These are phyloP conservation scores for Halophytophthora batemanensis DNA, from an alignment of 352 stramenopile species.

Conservation along the genomic window DNA sequence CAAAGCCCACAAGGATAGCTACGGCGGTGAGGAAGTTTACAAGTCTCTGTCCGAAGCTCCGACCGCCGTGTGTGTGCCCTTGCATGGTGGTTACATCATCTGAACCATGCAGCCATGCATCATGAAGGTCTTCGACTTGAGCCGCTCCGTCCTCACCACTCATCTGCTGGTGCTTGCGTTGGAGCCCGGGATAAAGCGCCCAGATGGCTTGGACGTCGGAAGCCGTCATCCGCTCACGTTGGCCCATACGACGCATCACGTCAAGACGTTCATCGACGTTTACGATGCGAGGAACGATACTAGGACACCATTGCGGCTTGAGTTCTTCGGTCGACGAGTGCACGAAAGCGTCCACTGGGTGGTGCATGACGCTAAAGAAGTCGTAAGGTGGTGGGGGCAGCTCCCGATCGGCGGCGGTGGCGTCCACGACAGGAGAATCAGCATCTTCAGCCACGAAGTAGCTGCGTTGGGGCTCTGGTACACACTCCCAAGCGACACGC, in stretches of 20 bases:
- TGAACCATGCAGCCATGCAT: constrained; percentile 59
- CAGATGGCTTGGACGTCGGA: constrained; percentile 78
- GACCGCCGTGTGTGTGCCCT: constrained; percentile 3
- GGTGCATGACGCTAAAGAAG: constrained; percentile 87
- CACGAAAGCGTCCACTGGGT: constrained; percentile 67
- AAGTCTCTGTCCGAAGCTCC: constrained; percentile 39
- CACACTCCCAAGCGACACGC: constrained; percentile 77
- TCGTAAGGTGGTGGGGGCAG: constrained; percentile 52
- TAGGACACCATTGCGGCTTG: constrained; percentile 58
- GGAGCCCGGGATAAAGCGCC: constrained; percentile 61
- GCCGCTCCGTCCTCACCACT: constrained; percentile 26
- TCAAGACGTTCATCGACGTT: constrained; percentile 41
- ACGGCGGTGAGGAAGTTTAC: constrained; percentile 67
- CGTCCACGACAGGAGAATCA: constrained; percentile 4
- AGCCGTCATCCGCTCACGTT: constrained; percentile 65
- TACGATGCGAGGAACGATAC: constrained; percentile 57
- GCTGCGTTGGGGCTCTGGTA: constrained; percentile 57
- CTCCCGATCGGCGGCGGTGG: constrained; percentile 16
- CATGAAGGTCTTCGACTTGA: constrained; percentile 36
- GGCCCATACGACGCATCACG: constrained; percentile 68
- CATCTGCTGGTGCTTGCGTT: constrained; percentile 40
- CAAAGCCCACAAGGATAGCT: constrained; percentile 55
- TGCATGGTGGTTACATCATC: constrained; percentile 26
- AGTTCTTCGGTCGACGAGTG: constrained; percentile 23
- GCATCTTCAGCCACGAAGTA: constrained; percentile 68